Percentiles rank a stretch among this genome's conserved stretches.
phyloP scores from a whole-genome alignment of 73 alveolate genomes.

The Tetrahymena malaccensis region DNA sequence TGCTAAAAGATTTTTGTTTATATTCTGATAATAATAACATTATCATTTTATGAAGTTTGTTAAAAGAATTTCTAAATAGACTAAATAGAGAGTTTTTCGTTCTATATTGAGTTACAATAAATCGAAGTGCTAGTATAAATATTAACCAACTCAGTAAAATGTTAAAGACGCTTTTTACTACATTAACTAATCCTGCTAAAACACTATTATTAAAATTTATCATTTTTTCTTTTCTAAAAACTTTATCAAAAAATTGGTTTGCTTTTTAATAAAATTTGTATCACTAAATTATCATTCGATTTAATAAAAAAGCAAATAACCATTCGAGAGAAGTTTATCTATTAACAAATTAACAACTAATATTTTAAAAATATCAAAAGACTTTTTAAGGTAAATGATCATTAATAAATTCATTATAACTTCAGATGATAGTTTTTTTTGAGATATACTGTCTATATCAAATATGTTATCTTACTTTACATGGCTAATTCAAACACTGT shows the following conservation, averaged over 20 bases:
- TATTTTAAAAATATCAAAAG: background rate
- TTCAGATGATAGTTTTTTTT: too few species aligned
- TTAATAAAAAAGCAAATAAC: background rate
- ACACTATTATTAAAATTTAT: background rate
- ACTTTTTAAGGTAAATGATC: too few species aligned
- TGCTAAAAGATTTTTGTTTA: background rate
- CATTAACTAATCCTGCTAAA: background rate
- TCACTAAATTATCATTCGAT: background rate
- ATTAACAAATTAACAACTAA: background rate
- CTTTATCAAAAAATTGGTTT: background rate
- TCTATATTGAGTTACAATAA: background rate
- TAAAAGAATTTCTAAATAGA: background rate
- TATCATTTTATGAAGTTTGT: too few species aligned
- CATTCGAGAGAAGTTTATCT: background rate
- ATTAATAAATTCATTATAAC: background rate
- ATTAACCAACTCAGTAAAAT: background rate
- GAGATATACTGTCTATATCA: background rate
- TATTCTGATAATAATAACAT: background rate
- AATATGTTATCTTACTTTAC: background rate
- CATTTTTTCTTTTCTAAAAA: background rate
- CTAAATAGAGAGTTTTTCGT: background rate
- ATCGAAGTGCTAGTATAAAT: background rate
- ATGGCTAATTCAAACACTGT: too few species aligned
- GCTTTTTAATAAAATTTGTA: background rate
- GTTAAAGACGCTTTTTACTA: background rate